These are phyloP conservation scores for Ustilago trichophora DNA, from an alignment of 1,284 basidiomycete genomes.

Conservation along the genomic window DNA sequence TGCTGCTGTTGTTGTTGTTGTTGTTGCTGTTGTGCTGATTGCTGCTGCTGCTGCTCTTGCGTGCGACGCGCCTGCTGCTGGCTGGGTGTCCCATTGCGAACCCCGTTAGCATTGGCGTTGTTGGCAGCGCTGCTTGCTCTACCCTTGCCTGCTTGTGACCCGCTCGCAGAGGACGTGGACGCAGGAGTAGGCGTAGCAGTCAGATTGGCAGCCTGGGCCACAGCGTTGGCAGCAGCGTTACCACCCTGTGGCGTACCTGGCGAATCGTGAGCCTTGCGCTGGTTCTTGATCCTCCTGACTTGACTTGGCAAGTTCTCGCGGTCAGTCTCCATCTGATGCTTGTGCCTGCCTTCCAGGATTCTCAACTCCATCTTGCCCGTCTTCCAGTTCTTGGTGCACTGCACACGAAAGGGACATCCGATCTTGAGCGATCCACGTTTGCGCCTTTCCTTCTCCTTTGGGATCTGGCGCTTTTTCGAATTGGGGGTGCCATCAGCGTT, in stretches of 20 bases:
- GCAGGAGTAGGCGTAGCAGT: conserved; percentile 18
- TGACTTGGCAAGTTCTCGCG: conserved; percentile 40
- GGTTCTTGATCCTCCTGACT: conserved; percentile 33
- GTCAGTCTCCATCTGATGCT: conserved; percentile 48
- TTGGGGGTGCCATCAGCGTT: conserved; percentile 46
- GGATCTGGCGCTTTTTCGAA: conserved; percentile 42
- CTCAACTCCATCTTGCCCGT: conserved; percentile 48
- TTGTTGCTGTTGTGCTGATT: conserved; percentile 5
- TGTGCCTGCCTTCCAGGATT: conserved; percentile 42
- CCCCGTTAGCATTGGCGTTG: background rate
- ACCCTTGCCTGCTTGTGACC: conserved; percentile 1
- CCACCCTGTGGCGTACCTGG: conserved; percentile 15
- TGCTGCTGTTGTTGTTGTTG: background rate
- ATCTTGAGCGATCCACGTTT: conserved; percentile 48
- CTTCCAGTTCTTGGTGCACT: conserved; percentile 51
- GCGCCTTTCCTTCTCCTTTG: conserved; percentile 46
- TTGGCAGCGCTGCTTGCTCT: conserved; percentile 3
- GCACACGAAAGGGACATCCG: conserved; percentile 44
- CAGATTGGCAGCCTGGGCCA: conserved; percentile 35
- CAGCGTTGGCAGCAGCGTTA: conserved; percentile 35
- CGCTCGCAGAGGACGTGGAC: background rate
- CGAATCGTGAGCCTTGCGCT: conserved; percentile 23
- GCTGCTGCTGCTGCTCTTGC: conserved; percentile 1
- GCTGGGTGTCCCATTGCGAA: background rate
- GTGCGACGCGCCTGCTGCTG: background rate